Base-by-base conservation (phyloP, 2,329 filamentous ascomycete genomes). In the Venturiaceae sp. region DNA sequence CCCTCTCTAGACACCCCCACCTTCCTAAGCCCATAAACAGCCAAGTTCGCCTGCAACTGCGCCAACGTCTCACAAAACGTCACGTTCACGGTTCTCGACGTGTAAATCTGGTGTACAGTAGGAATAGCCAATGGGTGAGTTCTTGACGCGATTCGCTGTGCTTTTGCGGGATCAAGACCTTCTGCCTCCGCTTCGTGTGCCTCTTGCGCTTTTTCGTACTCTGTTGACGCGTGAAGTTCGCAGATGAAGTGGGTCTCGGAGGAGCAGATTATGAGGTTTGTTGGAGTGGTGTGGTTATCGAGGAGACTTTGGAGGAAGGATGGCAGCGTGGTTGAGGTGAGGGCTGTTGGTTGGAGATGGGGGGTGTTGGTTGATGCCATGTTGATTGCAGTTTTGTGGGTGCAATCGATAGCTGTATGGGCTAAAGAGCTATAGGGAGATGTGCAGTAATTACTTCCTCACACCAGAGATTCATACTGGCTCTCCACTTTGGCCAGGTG, bases 31-130 rank as follows among this genome's bases (percentile, higher is more conserved):
- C 36, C 58, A 72, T 83, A 80, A 55, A 82, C 77, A 44, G 86
- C 77, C 19, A 96, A 77, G 66, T 86, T 89, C 36, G 89, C 89
- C 57, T 90, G 85, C 6, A 96, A 80, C 69, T 88, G 85, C 23
- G 87, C 84, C 57, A 94, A 80, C 2, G 87, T 90, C 0, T 89
- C 84, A 58, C 84, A 81, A 72, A 95, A 96, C 36, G 83, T 74
- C 8, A 92, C 71, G 58, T 82, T 83, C 62, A 95, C 80, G 65
- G 85, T 83, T 32, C 83, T 81, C 7, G 89, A 86, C 3, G 81
- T 79, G 52, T 85, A 82, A 30, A 92, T 77, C 62, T 74, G 34
- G 69, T 64, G 64, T 28, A 33, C 34, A 11, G 53, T 50, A 76
- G 73, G 47, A 60, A 62, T 53, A 47, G 37, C 23, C 60, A 62